Evolutionary conservation across 257 asterid genomes (phyloP).

Genomic region (Linderniella brevidens): DNA sequence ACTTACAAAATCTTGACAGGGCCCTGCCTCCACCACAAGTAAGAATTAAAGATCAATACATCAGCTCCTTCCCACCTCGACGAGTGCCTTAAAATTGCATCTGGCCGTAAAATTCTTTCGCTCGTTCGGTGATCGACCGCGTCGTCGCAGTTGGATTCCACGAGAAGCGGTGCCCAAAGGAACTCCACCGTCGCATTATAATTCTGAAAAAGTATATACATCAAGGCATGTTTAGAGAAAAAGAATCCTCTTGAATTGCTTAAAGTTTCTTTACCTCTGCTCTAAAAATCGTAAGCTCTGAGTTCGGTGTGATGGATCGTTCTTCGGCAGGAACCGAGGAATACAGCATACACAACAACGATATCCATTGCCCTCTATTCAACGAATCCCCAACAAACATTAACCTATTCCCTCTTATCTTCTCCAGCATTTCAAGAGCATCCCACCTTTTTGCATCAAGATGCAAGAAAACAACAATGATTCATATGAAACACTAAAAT

Average conservation of each 20-base stretch:
- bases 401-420: constrained; percentile 74
- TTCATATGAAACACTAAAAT: not conserved
- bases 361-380: constrained; percentile 94
- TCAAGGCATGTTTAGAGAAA: no score
- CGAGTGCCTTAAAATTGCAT: constrained; percentile 58
- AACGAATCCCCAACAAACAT: constrained; percentile 96
- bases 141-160: constrained; percentile 82
- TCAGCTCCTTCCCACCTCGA: constrained; percentile 79
- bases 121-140: constrained; percentile 67
- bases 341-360: constrained; percentile 72
- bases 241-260: not conserved
- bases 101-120: constrained; percentile 76
- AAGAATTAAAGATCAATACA: constrained; percentile 75
- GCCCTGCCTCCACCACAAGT: constrained; percentile 94
- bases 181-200: constrained; percentile 83
- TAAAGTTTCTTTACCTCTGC: constrained; percentile 44
- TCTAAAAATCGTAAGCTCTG: constrained; percentile 67
- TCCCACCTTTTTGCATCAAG: constrained; percentile 48
- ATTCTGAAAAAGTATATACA: constrained; percentile 22
- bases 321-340: constrained; percentile 46
- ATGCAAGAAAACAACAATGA: not conserved
- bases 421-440: constrained; percentile 78
- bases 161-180: constrained; percentile 94
- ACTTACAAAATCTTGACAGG: constrained; percentile 70
- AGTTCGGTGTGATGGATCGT: constrained; percentile 67